A percentile compares a stretch with the other conserved stretches of the same genome.
phyloP scores from a whole-genome alignment of 768 basidiomycete species.

The Podaxis sp. region DNA sequence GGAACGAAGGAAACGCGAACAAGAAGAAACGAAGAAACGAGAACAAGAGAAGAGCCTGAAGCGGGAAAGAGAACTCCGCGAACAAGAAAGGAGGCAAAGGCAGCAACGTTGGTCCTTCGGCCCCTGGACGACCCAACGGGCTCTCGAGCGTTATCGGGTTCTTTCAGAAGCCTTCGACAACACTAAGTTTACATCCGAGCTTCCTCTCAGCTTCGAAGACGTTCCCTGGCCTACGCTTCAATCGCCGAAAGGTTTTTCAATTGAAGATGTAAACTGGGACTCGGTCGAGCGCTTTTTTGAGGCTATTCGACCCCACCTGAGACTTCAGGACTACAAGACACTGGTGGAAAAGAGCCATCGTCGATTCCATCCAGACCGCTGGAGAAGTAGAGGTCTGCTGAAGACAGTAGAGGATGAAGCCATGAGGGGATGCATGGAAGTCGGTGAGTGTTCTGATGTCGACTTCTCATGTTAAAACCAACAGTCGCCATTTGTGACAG shows the following conservation, averaged over 20 bases:
- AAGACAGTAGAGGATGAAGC: conserved; percentile 55
- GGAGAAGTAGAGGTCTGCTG: conserved; percentile 67
- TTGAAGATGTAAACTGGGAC: conserved; percentile 70
- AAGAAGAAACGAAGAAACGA: conserved; percentile 25
- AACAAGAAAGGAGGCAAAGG: conserved; percentile 27
- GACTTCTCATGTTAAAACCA: background rate
- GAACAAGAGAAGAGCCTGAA: conserved; percentile 20
- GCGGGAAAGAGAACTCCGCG: conserved; percentile 24
- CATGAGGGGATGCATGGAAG: conserved; percentile 59
- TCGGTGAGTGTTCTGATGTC: conserved; percentile 42
- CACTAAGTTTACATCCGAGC: conserved; percentile 49
- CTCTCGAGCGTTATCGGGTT: conserved; percentile 65
- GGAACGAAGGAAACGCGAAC: conserved; percentile 28
- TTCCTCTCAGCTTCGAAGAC: conserved; percentile 55
- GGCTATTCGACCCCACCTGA: conserved; percentile 48
- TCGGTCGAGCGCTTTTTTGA: conserved; percentile 72
- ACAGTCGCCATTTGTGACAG: conserved; percentile 18
- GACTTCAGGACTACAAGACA: conserved; percentile 56
- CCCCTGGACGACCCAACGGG: conserved; percentile 62
- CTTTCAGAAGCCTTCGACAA: conserved; percentile 64
- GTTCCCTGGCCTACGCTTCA: conserved; percentile 78
- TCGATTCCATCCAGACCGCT: conserved; percentile 79
- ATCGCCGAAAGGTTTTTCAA: conserved; percentile 46
- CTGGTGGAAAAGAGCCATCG: conserved; percentile 71
- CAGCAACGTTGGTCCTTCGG: conserved; percentile 58